Base-by-base conservation (phyloP, 176 grass and related monocot genomes). In the Avena insularis region DNA sequence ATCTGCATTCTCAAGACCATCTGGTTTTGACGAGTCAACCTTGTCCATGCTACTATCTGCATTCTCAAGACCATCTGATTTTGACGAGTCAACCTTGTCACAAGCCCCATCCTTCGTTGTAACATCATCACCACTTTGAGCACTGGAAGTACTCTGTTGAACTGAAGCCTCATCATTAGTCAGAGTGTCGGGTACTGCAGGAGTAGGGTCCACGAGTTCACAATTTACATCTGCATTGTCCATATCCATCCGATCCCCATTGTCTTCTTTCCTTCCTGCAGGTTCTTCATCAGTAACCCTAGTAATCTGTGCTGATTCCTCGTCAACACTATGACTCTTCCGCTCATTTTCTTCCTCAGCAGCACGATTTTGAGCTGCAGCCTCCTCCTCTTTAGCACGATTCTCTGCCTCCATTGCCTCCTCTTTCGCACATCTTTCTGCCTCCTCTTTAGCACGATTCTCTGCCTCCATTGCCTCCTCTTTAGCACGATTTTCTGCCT, bases 141-240 rank as follows among this genome's bases (percentile, higher is more conserved):
- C 29, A 29, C 29, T 29, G 29, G 29, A 29, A 29, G 29, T 29
- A 29, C 29, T 29, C 29, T 29, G 48, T 69, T 81, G 49, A 59
- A 53, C 7, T 15, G 29, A 31, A 11, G 23, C 69, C 4, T 59
- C 85, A 54, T n/a, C 3, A 1, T 85, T 67, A 25, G 61, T 15
- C 59, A 33, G 55, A 49, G 89, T 58, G 20, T 79, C 80, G 19
- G 49, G 48, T 75, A 68, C 49, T 59, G 50, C 85, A 70, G 89
- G 75, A 63, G 80, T 43, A 29, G 89, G 58, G 7, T 81, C 85
- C 59, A 87, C 89, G 0, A 87, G 83, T n/a, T 58, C 81, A 16
- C 25, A 29, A 29, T 29, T 29, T 29, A 29, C 75, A 15, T 67
- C 79, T 11, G 6, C 10, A 36, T 12, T 84, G 33, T 79, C 75